Evolutionary conservation across 805 yeast genomes (phyloP).

Genomic region (Barnettozyma pratensis): DNA sequence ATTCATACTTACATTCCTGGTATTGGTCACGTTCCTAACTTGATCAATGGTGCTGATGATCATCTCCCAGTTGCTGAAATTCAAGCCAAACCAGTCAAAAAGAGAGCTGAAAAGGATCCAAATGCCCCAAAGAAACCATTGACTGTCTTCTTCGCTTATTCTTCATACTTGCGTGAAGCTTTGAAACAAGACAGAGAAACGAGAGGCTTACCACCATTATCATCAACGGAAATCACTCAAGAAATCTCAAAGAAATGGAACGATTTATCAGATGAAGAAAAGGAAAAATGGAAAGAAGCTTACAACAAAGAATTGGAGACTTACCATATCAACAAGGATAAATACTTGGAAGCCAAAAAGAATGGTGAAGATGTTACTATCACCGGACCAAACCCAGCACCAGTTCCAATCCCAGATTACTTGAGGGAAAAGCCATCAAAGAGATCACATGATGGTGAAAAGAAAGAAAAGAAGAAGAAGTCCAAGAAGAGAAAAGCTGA

Average conservation of each 20-base stretch:
- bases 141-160: constrained; percentile 78
- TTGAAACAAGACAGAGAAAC: constrained; percentile 63
- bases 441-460: constrained; percentile 32
- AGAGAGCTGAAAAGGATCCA: constrained; percentile 68
- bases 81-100: constrained; percentile 23
- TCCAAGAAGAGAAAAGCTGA: constrained; percentile 36
- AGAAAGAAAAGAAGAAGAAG: constrained; percentile 50
- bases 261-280: constrained; percentile 61
- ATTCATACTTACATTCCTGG: constrained; percentile 3
- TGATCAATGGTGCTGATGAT: constrained; percentile 9
- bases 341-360: constrained; percentile 42
- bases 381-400: constrained; percentile 32
- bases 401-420: constrained; percentile 35
- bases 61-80: constrained; percentile 2
- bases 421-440: constrained; percentile 30
- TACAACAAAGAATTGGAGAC: constrained; percentile 38
- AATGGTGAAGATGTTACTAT: constrained; percentile 27
- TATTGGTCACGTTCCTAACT: constrained; percentile 8
- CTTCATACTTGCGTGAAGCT: constrained; percentile 65
- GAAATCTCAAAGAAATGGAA: constrained; percentile 80
- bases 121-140: constrained; percentile 94
- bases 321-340: constrained; percentile 42
- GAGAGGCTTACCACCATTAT: constrained; percentile 55
- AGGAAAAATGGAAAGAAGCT: constrained; percentile 63
- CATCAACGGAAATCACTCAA: constrained; percentile 74